A percentile compares a stretch with the other conserved stretches of the same genome.
These are phyloP conservation scores for Amanita fuliginea DNA, from an alignment of 768 basidiomycete species.

Conservation along the genomic window DNA sequence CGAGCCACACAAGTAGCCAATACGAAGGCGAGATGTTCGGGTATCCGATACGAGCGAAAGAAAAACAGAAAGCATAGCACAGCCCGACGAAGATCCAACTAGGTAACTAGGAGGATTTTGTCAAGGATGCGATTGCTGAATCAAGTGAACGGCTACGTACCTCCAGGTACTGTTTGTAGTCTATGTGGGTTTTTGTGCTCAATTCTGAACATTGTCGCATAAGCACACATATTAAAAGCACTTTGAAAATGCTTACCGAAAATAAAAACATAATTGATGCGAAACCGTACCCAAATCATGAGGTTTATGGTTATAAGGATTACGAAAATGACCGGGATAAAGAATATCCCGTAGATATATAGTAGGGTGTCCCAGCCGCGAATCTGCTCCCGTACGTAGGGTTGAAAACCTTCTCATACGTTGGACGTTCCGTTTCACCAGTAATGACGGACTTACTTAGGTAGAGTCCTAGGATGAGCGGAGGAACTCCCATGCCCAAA, in stretches of 20 bases:
- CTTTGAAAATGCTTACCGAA: conserved; percentile 42
- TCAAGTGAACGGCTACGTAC: conserved; percentile 20
- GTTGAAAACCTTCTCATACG: conserved; percentile 38
- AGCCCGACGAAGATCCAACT: conserved; percentile 67
- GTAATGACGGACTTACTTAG: conserved; percentile 29
- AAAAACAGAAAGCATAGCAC: conserved; percentile 76
- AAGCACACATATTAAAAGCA: neutral
- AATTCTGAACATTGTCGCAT: conserved; percentile 36
- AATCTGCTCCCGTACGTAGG: conserved; percentile 38
- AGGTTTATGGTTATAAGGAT: conserved; percentile 79
- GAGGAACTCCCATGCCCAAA: conserved; percentile 65
- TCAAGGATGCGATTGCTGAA: neutral
- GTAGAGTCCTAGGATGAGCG: conserved; percentile 51
- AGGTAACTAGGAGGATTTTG: conserved; percentile 47
- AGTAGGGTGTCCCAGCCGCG: conserved; percentile 68
- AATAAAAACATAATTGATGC: conserved; percentile 93
- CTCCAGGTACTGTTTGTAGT: conserved; percentile 64
- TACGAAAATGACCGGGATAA: conserved; percentile 66
- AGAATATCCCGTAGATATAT: conserved; percentile 65
- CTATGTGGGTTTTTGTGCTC: conserved; percentile 57
- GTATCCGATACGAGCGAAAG: conserved; percentile 54
- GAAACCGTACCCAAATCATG: conserved; percentile 56
- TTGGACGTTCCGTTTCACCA: neutral
- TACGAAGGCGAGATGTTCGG: conserved; percentile 48
- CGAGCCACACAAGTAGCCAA: conserved; percentile 81